These are phyloP conservation scores for Nasturtium officinale DNA, from an alignment of 345 rosid genomes.

Conservation along the genomic window DNA sequence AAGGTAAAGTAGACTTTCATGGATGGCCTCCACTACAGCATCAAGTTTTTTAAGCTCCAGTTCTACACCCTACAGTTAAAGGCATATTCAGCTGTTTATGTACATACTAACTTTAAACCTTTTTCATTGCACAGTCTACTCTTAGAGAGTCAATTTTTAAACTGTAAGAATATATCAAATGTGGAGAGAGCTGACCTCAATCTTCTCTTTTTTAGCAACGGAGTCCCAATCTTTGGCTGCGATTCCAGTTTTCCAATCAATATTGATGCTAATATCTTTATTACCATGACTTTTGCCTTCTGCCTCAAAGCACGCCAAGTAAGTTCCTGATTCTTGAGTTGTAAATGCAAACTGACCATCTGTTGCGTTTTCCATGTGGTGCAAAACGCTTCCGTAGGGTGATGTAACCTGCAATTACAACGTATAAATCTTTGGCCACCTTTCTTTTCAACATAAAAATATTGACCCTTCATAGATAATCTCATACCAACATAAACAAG, in stretches of 20 bases:
- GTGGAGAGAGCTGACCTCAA: constrained; percentile 58
- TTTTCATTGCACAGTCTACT: not conserved
- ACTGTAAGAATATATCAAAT: not conserved
- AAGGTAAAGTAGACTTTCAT: too few relatives aligned
- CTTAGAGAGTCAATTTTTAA: not conserved
- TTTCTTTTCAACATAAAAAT: not conserved
- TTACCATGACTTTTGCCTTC: constrained; percentile 43
- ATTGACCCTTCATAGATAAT: too few relatives aligned
- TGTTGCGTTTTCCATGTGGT: constrained; percentile 59
- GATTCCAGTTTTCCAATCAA: constrained; percentile 92
- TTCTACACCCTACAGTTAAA: constrained; percentile 70
- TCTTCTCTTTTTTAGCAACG: constrained; percentile 81
- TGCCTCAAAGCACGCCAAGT: constrained; percentile 74
- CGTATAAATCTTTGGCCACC: not conserved
- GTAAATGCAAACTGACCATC: constrained; percentile 90
- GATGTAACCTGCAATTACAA: constrained; percentile 63
- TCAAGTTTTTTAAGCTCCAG: constrained; percentile 46
- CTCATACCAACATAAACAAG: not conserved
- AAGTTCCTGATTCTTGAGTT: constrained; percentile 71
- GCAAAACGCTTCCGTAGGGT: constrained; percentile 66
- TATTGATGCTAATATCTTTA: constrained; percentile 59
- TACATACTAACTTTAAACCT: not conserved
- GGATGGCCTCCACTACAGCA: too few relatives aligned
- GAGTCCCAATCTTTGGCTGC: constrained; percentile 92
- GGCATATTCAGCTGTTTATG: not conserved